phyloP scores from a whole-genome alignment of 129 eudicot genomes.

The Escallonia rubra region DNA sequence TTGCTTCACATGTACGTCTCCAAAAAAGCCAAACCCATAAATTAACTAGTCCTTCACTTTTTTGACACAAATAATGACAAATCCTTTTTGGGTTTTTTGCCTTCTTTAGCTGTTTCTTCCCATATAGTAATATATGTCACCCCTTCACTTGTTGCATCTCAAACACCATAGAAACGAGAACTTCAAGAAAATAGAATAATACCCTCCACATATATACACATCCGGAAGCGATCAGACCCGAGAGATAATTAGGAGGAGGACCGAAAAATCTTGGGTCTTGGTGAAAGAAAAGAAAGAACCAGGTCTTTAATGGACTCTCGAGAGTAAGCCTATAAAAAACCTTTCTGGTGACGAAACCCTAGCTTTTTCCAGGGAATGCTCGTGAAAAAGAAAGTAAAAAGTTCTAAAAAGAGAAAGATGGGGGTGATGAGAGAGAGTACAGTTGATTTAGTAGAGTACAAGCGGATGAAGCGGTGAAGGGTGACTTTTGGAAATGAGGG shows the following conservation, averaged over 20 bases:
- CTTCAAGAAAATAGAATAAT: neutral
- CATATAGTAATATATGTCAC: neutral
- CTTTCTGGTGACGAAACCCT: constrained; percentile 22
- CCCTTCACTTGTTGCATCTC: constrained; percentile 9
- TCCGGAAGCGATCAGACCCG: constrained; percentile 4
- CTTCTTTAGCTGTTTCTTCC: constrained; percentile 8
- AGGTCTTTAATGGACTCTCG: constrained; percentile 15
- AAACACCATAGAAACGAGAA: neutral
- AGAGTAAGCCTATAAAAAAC: neutral
- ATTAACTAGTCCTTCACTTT: constrained; percentile 19
- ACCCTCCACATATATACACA: neutral
- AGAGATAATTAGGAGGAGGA: neutral
- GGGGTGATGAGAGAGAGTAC: constrained; percentile 11
- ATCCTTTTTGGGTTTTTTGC: neutral
- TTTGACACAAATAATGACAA: constrained; percentile 34
- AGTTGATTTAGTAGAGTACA: neutral
- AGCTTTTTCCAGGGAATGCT: constrained; percentile 40
- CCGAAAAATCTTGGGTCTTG: neutral
- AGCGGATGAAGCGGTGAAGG: no score
- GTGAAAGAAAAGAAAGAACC: neutral
- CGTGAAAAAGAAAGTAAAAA: constrained; percentile 35
- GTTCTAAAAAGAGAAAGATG: constrained; percentile 17
- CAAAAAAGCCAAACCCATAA: constrained; percentile 17
- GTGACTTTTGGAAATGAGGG: no score
- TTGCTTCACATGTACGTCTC: constrained; percentile 51